Evolutionary conservation across 805 yeast species (phyloP).

Genomic region (Nakazawaea holstii): DNA sequence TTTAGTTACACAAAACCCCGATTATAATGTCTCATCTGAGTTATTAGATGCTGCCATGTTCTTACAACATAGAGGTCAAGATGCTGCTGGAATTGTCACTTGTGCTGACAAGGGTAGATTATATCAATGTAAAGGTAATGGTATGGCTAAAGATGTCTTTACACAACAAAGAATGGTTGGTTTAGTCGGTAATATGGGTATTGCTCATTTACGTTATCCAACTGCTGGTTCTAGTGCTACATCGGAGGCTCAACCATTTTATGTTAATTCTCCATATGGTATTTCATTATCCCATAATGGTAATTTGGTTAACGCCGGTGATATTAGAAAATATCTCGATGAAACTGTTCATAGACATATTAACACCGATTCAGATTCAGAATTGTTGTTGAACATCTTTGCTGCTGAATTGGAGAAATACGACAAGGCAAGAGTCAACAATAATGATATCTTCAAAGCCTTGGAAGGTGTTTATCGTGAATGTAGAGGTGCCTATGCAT

Average conservation of each 20-base stretch:
- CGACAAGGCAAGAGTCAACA: slow-evolving; percentile 90
- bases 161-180: slow-evolving; percentile 74
- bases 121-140: slow-evolving; percentile 97
- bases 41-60: slow-evolving; percentile 88
- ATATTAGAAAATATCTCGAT: slow-evolving; percentile 75
- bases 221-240: slow-evolving; percentile 96
- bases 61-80: slow-evolving; percentile 97
- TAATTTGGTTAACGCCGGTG: slow-evolving; percentile 82
- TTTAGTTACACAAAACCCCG: slow-evolving; percentile 72
- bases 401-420: slow-evolving; percentile 89
- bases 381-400: slow-evolving; percentile 80
- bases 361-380: slow-evolving; percentile 95
- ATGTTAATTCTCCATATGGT: slow-evolving; percentile 96
- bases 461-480: slow-evolving; percentile 72
- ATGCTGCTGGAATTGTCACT: slow-evolving; percentile 98
- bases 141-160: slow-evolving; percentile 98
- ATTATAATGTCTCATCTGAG: slow-evolving; percentile 76
- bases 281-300: slow-evolving; percentile 90
- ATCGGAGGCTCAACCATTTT: slow-evolving; percentile 97
- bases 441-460: slow-evolving; percentile 83
- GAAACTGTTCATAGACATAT: slow-evolving; percentile 95
- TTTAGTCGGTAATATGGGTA: slow-evolving; percentile 90
- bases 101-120: slow-evolving; percentile 91
- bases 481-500: slow-evolving; percentile 96
- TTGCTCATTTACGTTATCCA: slow-evolving; percentile 92